Conservation (phyloP, 768 basidiomycete genomes). For the Lentinula raphanica region DNA sequence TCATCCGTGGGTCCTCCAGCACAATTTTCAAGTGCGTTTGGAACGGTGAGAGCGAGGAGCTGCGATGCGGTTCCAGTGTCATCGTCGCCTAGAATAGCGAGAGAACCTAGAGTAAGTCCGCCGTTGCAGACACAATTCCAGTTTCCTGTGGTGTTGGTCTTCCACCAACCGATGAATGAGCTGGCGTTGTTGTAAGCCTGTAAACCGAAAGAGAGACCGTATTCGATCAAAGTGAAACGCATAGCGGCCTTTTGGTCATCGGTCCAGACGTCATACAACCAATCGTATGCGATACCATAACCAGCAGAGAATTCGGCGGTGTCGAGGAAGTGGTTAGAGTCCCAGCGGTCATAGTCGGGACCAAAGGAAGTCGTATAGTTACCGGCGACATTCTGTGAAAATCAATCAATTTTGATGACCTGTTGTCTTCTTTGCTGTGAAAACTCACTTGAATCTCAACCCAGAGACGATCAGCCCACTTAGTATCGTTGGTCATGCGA, state of each 20-base stretch:
- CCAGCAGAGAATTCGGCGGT: slow-evolving; percentile 85
- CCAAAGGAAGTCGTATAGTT: slow-evolving; percentile 67
- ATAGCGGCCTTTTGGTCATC: slow-evolving; percentile 67
- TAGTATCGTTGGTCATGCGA: slow-evolving; percentile 86
- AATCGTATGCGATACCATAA: slow-evolving; percentile 93
- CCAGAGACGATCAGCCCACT: slow-evolving; percentile 86
- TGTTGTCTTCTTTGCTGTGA: not conserved
- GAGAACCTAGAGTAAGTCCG: slow-evolving; percentile 82
- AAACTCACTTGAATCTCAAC: slow-evolving; percentile 71
- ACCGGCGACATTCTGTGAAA: slow-evolving; percentile 64
- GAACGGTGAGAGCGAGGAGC: slow-evolving; percentile 62
- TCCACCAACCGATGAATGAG: slow-evolving; percentile 72
- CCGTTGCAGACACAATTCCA: slow-evolving; percentile 98
- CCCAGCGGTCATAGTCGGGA: slow-evolving; percentile 67
- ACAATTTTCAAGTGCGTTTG: slow-evolving; percentile 78
- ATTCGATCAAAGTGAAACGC: slow-evolving; percentile 63
- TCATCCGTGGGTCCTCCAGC: slow-evolving; percentile 56
- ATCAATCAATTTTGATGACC: not conserved
- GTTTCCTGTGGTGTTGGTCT: slow-evolving; percentile 67
- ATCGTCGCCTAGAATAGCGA: slow-evolving; percentile 87
- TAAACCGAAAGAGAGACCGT: slow-evolving; percentile 70
- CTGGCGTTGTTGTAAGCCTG: slow-evolving; percentile 39
- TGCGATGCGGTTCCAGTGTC: slow-evolving; percentile 63
- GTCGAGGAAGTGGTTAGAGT: slow-evolving; percentile 87
- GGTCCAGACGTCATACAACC: slow-evolving; percentile 86